Evolutionary conservation across 1,139 yeast genomes (phyloP).

Genomic region (Magnusiomyces tetraspermus): DNA sequence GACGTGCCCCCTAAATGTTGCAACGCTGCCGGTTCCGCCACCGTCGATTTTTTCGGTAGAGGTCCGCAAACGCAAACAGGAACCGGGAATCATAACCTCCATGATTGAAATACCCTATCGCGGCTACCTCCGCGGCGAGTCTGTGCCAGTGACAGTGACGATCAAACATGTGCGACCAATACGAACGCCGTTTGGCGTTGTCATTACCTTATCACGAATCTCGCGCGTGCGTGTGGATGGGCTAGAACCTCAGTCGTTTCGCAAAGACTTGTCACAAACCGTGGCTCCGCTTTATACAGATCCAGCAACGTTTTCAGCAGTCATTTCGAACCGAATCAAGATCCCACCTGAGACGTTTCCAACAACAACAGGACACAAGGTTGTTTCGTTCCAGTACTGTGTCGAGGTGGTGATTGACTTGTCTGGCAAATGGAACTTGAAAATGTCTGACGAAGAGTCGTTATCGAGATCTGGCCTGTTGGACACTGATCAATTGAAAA

Average conservation of each 20-base stretch:
- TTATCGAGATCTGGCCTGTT: conserved; percentile 38
- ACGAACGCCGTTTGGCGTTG: conserved; percentile 65
- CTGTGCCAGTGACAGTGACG: conserved; percentile 58
- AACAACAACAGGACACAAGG: conserved; percentile 62
- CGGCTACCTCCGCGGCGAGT: conserved; percentile 73
- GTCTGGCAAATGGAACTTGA: conserved; percentile 40
- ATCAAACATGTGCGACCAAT: conserved; percentile 63
- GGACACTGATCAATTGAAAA: conserved; percentile 68
- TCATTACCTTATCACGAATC: conserved; percentile 70
- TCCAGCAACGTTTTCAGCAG: conserved; percentile 50
- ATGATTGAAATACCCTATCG: conserved; percentile 52
- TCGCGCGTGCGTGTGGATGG: conserved; percentile 61
- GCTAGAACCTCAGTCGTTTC: conserved; percentile 52
- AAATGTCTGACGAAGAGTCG: conserved; percentile 30
- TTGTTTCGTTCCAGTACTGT: conserved; percentile 76
- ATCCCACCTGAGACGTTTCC: conserved; percentile 86
- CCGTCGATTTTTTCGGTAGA: conserved; percentile 57
- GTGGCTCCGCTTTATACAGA: conserved; percentile 73
- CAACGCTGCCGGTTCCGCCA: conserved; percentile 54
- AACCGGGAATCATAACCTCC: conserved; percentile 31
- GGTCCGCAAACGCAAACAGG: conserved; percentile 30
- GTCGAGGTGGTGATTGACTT: conserved; percentile 73
- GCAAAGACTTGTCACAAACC: conserved; percentile 76
- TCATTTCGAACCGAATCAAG: conserved; percentile 52
- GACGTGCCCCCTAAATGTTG: conserved; percentile 66